A percentile compares a stretch with the other conserved stretches of the same genome.
Conservation (phyloP, 1,139 yeast genomes). For the Scheffersomyces parashehatae region DNA sequence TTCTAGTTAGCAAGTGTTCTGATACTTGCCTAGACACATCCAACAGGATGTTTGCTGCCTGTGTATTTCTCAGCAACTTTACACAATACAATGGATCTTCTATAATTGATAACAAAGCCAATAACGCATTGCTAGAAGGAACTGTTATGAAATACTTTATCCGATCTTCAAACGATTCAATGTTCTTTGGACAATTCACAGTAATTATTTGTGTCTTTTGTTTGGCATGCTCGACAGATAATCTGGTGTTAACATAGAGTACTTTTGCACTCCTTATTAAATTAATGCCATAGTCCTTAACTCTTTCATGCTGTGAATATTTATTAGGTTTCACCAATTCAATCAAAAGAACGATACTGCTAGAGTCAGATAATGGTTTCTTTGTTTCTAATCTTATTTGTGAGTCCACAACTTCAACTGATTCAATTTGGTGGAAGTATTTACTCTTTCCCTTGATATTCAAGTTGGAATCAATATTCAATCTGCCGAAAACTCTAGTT, state of each 20-base stretch:
- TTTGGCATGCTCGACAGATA: too few relatives aligned
- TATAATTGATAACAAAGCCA: background rate
- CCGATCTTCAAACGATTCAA: constrained; percentile 11
- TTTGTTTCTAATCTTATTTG: background rate
- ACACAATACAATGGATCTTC: too few relatives aligned
- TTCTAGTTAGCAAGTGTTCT: too few relatives aligned
- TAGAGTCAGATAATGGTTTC: background rate
- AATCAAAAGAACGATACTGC: constrained; percentile 14
- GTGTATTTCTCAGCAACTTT: too few relatives aligned
- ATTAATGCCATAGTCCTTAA: constrained; percentile 27
- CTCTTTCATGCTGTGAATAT: constrained; percentile 20
- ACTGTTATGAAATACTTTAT: constrained; percentile 9
- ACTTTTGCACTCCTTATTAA: constrained; percentile 16
- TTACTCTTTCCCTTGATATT: constrained; percentile 31
- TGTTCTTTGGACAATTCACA: constrained; percentile 5
- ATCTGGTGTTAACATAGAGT: background rate
- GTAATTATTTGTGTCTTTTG: constrained; percentile 3
- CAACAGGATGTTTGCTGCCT: too few relatives aligned
- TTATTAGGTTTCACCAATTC: constrained; percentile 34
- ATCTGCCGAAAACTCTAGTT: constrained; percentile 19
- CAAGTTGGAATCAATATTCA: constrained; percentile 20
- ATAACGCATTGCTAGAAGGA: constrained; percentile 3
- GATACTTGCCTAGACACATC: too few relatives aligned
- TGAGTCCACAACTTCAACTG: constrained; percentile 3
- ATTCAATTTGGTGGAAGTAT: constrained; percentile 21